These are phyloP conservation scores for Tephrocybe sp. DNA, from an alignment of 768 basidiomycete species.

Conservation along the genomic window DNA sequence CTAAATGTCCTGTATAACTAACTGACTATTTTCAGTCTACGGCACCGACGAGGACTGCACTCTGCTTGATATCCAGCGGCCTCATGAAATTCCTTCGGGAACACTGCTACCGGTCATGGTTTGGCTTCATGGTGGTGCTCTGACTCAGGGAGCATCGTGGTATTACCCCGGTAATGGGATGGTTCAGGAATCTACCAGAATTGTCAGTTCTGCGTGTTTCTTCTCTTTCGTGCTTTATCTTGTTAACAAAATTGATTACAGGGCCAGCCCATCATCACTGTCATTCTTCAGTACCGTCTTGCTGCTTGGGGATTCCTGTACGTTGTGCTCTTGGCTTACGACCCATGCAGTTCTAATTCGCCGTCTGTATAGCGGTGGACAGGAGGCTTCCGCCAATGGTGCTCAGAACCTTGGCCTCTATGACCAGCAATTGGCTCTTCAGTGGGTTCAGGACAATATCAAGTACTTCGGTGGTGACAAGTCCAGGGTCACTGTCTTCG, in stretches of 20 bases:
- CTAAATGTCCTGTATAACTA: not conserved
- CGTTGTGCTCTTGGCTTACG: not conserved
- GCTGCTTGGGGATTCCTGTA: constrained; percentile 23
- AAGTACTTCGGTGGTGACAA: constrained; percentile 45
- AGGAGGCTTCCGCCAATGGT: constrained; percentile 32
- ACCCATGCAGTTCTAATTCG: not conserved
- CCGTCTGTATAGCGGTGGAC: constrained; percentile 11
- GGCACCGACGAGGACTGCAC: constrained; percentile 20
- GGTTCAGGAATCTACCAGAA: constrained; percentile 16
- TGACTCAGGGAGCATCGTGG: constrained; percentile 21
- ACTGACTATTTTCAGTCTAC: constrained; percentile 11
- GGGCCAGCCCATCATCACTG: constrained; percentile 19
- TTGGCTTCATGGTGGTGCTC: constrained; percentile 20
- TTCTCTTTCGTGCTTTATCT: not conserved
- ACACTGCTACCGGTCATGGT: constrained; percentile 20
- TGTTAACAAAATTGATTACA: not conserved
- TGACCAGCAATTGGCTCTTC: constrained; percentile 44
- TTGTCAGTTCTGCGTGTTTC: constrained; percentile 5
- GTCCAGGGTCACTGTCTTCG: constrained; percentile 47
- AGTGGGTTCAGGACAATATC: constrained; percentile 64
- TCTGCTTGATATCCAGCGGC: constrained; percentile 17
- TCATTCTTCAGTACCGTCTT: constrained; percentile 19
- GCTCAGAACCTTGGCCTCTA: constrained; percentile 46
- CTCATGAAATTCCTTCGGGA: constrained; percentile 8
- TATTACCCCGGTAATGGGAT: constrained; percentile 18